Evolutionary conservation across 2,329 filamentous ascomycete species (phyloP).

Genomic region (Byssochlamys sp.): DNA sequence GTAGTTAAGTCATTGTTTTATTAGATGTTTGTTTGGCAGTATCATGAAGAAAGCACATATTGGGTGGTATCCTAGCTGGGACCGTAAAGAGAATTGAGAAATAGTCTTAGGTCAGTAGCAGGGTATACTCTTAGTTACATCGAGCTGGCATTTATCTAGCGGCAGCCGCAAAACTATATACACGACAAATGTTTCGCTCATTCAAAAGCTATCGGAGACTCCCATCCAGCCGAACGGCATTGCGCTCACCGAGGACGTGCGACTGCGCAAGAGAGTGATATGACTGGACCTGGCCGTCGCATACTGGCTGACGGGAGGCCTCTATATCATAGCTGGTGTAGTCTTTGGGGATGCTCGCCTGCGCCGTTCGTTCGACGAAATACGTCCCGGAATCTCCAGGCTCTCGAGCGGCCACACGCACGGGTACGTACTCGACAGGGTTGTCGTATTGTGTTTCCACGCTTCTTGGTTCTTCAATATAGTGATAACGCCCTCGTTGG

Average conservation of each 20-base stretch:
- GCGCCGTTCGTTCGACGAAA: constrained; percentile 15
- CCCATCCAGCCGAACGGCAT: not conserved
- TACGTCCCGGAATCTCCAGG: constrained; percentile 11
- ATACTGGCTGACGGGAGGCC: constrained; percentile 8
- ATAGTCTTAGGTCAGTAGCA: no score
- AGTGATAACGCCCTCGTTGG: constrained; percentile 13
- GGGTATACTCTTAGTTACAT: no score
- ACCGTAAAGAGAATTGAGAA: no score
- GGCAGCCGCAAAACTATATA: not conserved
- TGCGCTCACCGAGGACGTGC: not conserved
- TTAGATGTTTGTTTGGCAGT: no score
- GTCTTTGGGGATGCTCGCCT: constrained; percentile 9
- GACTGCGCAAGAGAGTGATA: constrained; percentile 4
- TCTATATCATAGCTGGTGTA: constrained; percentile 13
- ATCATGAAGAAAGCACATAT: no score
- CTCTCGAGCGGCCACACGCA: constrained; percentile 12
- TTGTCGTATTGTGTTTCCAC: constrained; percentile 11
- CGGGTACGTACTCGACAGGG: constrained; percentile 17
- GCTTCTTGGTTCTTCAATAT: constrained; percentile 14
- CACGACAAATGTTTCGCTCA: not conserved
- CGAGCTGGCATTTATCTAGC: no score
- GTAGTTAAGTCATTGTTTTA: no score
- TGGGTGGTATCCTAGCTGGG: no score
- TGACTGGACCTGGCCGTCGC: constrained; percentile 10
- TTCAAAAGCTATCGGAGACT: not conserved